Base-by-base conservation (phyloP, 2,329 filamentous ascomycete species). In the Talaromyces pinophilus region DNA sequence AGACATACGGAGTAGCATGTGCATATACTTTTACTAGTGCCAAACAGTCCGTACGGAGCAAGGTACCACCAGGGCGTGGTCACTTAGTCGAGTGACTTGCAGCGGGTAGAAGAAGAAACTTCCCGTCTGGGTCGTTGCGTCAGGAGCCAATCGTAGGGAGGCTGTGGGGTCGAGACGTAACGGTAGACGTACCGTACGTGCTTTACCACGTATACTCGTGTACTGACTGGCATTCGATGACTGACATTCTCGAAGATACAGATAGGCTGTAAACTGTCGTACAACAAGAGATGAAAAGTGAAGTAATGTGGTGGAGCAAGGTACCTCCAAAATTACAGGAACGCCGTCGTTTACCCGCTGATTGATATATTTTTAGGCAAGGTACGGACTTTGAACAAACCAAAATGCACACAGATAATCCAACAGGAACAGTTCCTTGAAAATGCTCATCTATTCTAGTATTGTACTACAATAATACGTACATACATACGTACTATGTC, bases 31-130 rank as follows among this genome's bases (percentile, higher is more conserved):
- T 60, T 42, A 60, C 57, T 60, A 60, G 57, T 19, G 57, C 22
- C 57, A 46, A 44, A 60, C 40, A 60, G 54, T 38, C 15, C 15
- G 55, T 22, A 59, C 50, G 17, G 46, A 40, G 15, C 13, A 63
- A 48, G 40, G 40, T 63, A 40, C 50, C 38, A 62, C 44, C 48
- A 62, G 30, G 30, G 28, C 59, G 19, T n/a, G 30, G 22, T 28
- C 28, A 19, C 25, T 33, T 54, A 40, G 19, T 30, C 19, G 52
- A 59, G 50, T 64, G 62, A 64, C 62, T 59, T 64, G 62, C 62
- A 64, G 62, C 62, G 61, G 61, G 61, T 63, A 55, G 61, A 50
- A 44, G 48, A 59, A 64, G 62, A 50, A 59, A 64, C 62, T 64
- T 64, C 62, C 62, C 62, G 62, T 19, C 50, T 57, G 38, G 62